Percentiles rank a stretch among this genome's conserved stretches.
Conservation (phyloP, 202 grass and related monocot species). For the Panicum hallii region DNA sequence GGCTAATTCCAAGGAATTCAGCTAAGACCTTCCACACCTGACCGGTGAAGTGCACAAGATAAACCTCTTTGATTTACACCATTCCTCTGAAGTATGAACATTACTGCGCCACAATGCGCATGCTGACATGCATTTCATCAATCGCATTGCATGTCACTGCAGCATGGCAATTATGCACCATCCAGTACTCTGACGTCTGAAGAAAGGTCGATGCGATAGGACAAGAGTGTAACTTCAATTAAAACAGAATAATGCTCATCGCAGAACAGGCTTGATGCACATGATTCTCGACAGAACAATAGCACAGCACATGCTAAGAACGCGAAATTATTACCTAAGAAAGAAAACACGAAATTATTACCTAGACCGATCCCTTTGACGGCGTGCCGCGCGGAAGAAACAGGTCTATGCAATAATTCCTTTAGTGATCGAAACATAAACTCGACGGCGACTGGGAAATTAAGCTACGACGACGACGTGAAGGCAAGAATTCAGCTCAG, state of each 20-base stretch:
- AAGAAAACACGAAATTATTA: conserved; percentile 59
- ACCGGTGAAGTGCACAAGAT: not conserved
- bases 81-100: not conserved
- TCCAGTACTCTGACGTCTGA: not conserved
- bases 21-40: not conserved
- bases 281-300: conserved; percentile 30
- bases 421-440: conserved; percentile 18
- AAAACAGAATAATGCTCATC: conserved; percentile 30
- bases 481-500: conserved; percentile 25
- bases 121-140: conserved; percentile 12
- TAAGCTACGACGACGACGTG: conserved; percentile 15
- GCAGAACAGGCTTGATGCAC: conserved; percentile 22
- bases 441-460: conserved; percentile 3
- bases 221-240: conserved; percentile 39
- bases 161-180: not conserved
- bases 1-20: not conserved
- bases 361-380: conserved; percentile 56
- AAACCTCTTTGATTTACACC: not conserved
- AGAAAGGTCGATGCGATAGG: conserved; percentile 14
- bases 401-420: conserved; percentile 67
- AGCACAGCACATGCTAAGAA: conserved; percentile 30
- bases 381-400: conserved; percentile 34
- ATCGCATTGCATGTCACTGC: not conserved
- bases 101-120: not conserved
- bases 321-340: conserved; percentile 51